A percentile compares a stretch with the other conserved stretches of the same genome.
These are phyloP conservation scores for Macrophomina tecta DNA, from an alignment of 2,329 filamentous ascomycete genomes.

Conservation along the genomic window DNA sequence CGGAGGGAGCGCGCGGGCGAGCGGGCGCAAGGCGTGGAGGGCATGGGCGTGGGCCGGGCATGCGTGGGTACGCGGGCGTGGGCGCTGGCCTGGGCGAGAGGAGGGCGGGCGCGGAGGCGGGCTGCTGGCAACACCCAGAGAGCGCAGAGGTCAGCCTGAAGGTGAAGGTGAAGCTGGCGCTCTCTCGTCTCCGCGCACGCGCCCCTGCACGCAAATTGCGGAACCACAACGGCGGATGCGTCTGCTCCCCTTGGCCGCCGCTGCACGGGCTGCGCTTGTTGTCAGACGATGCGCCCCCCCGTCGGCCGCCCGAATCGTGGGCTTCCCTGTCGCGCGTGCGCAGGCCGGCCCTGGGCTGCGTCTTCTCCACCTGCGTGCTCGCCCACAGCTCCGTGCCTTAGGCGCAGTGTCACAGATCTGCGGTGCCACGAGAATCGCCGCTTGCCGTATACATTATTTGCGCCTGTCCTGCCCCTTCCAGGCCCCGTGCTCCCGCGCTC, in stretches of 20 bases:
- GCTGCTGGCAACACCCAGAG: not conserved
- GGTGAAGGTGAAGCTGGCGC: not conserved
- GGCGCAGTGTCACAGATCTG: slow-evolving; percentile 29
- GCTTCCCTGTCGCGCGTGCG: slow-evolving; percentile 24
- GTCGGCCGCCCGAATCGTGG: slow-evolving; percentile 14
- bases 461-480: slow-evolving; percentile 21
- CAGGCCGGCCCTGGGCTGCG: slow-evolving; percentile 13
- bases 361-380: slow-evolving; percentile 17
- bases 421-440: slow-evolving; percentile 35
- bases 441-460: slow-evolving; percentile 34
- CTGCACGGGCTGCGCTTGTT: slow-evolving; percentile 18
- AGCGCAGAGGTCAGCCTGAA: too few species aligned
- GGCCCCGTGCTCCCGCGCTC: slow-evolving; percentile 25
- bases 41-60: not conserved
- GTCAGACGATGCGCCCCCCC: slow-evolving; percentile 24
- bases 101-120: not conserved
- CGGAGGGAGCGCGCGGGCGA: not conserved
- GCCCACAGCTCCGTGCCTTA: slow-evolving; percentile 23
- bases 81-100: not conserved
- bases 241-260: slow-evolving; percentile 9
- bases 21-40: not conserved
- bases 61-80: not conserved
- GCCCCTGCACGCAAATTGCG: slow-evolving; percentile 23
- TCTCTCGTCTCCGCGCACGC: not conserved
- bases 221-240: slow-evolving; percentile 23